These are phyloP conservation scores for Striga asiatica DNA, from an alignment of 257 asterid genomes.

Conservation along the genomic window DNA sequence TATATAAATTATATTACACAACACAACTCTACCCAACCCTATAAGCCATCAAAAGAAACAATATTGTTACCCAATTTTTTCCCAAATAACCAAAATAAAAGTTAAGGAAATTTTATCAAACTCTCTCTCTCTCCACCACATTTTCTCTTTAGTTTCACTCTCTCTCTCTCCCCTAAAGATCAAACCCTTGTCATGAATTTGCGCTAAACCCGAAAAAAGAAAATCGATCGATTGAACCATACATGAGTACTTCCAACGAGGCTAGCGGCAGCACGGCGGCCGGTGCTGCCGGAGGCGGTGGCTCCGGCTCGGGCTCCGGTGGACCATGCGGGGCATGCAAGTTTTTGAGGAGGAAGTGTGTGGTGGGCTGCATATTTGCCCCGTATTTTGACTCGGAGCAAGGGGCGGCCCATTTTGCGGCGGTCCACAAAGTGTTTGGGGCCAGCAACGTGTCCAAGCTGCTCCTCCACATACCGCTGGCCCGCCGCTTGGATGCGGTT, in stretches of 20 bases:
- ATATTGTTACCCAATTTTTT: too few relatives aligned
- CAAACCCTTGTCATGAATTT: slow-evolving; percentile 8
- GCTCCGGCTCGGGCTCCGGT: slow-evolving; percentile 22
- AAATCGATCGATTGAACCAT: neutral
- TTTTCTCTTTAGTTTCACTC: too few relatives aligned
- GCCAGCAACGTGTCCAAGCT: slow-evolving; percentile 94
- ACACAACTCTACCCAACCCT: slow-evolving; percentile 54
- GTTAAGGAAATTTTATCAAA: neutral
- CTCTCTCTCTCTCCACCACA: neutral
- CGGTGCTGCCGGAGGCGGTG: slow-evolving; percentile 17
- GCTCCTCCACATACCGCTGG: slow-evolving; percentile 63
- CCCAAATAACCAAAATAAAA: too few relatives aligned
- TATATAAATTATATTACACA: too few relatives aligned
- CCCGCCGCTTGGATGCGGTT: slow-evolving; percentile 74
- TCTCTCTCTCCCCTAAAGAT: neutral
- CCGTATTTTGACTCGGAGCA: slow-evolving; percentile 93
- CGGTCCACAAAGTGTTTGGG: slow-evolving; percentile 96
- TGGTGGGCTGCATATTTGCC: slow-evolving; percentile 78
- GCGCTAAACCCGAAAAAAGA: neutral
- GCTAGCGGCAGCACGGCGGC: slow-evolving; percentile 23
- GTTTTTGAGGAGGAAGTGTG: slow-evolving; percentile 88
- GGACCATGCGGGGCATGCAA: slow-evolving; percentile 99
- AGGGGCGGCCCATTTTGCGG: slow-evolving; percentile 95
- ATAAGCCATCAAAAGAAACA: slow-evolving; percentile 17
- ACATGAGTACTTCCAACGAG: slow-evolving; percentile 45